Conservation (phyloP, 805 yeast species). For the Saccharomycopsis malanga region DNA sequence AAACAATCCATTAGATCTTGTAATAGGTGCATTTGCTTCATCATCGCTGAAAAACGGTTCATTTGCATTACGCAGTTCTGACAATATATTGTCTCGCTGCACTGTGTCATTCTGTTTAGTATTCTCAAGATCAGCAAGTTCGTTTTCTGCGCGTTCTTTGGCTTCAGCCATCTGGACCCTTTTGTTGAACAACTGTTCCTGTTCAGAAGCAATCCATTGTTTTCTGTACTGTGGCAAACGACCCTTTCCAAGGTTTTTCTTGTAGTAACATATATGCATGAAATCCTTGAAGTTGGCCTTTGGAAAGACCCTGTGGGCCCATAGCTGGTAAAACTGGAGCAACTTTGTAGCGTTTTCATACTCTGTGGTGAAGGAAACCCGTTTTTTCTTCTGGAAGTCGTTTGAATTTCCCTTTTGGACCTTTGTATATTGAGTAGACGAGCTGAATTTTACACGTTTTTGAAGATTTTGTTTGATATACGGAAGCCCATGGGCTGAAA, state of each 20-base stretch:
- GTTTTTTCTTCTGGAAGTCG: constrained; percentile 9
- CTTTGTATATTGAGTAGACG: constrained; percentile 8
- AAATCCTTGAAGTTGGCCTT: constrained; percentile 74
- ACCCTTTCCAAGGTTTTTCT: constrained; percentile 23
- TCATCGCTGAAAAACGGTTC: constrained; percentile 10
- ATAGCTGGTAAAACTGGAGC: constrained; percentile 54
- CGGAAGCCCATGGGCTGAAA: constrained; percentile 52
- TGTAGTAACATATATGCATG: constrained; percentile 44
- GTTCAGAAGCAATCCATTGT: constrained; percentile 34
- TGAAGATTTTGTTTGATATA: constrained; percentile 34
- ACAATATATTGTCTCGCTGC: no score
- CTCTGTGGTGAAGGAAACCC: constrained; percentile 35
- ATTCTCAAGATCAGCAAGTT: neutral
- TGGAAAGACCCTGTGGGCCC: constrained; percentile 75
- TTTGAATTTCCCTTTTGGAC: neutral
- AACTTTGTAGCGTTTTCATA: constrained; percentile 42
- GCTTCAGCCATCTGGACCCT: no score
- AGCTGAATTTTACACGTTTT: constrained; percentile 22
- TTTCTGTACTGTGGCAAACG: constrained; percentile 37
- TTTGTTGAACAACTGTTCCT: no score
- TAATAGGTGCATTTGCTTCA: constrained; percentile 4
- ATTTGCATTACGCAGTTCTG: no score
- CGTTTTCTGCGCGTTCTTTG: neutral
- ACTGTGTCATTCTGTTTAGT: no score
- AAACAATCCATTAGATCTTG: constrained; percentile 20